Evolutionary conservation across 768 basidiomycete genomes (phyloP), one percentile per base, ranked within the genome.

Genomic region (Hemileccinum rubropunctum): DNA sequence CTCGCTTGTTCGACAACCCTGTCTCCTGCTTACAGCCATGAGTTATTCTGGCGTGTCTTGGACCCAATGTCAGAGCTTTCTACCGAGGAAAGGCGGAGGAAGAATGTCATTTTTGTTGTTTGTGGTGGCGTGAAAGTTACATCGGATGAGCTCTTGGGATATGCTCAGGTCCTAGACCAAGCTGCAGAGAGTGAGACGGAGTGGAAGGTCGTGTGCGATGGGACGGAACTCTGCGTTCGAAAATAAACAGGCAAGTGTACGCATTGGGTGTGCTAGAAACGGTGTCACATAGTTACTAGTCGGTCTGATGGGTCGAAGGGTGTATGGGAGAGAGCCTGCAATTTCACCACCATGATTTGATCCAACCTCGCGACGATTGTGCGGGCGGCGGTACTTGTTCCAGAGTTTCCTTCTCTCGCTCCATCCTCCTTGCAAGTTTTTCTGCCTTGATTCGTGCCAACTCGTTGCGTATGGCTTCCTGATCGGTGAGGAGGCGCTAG

Each of bases 1-100:
- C 72, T 91, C 20, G 84, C 89, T 2, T 89, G 88, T 54, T 75
- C 86, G 6, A 81, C 84, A 8, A 81, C 88, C 3, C 72, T 91
- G 8, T 74, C 78, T 2, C 78, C 86, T 2, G 87, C 81, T 2
- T 91, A 89, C 60, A 76, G 76, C 28, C 73, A 67, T 2, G 64
- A 69, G 6, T 66, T 90, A 23, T 81, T 91, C 59, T 66, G 78
- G 50, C 74, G 64, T 38, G 47, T 68, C 43, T 30, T 64, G 42
- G 62, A 64, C 42, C 57, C 64, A 20, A 36, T 27, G 30, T 60
- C 56, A 17, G 41, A 52, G n/a, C 52, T 66, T 36, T 62, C 62
- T 33, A 10, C 30, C 56, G 30, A 66, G 56, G 37, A 21, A 50
- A 63, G 21, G 62, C 60, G n/a, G 49, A 65, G 58, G 41, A 58